Base-by-base conservation (phyloP, 2,329 filamentous ascomycete species). In the Fusarium tuaranense region DNA sequence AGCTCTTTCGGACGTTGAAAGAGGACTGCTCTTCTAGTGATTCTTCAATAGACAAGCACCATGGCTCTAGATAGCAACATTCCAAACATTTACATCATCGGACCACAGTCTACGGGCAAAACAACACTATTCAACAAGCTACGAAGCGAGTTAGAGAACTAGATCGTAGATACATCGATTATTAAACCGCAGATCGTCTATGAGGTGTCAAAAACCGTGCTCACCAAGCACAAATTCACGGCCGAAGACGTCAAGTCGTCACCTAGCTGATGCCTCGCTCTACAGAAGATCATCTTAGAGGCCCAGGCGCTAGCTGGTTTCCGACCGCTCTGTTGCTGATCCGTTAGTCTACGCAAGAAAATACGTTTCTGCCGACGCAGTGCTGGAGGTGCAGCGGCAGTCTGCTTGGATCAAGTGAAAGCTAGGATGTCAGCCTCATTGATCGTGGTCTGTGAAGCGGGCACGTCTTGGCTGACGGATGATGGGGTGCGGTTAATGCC, bases 321-420 rank as follows among this genome's bases (percentile, higher is more conserved):
- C 83, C 9, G 85, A 87, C 72, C 81, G 85, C 9, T 86, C 85
- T 2, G 83, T 83, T 2, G 65, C 85, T 3, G 84, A 86, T 65
- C 83, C 84, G 2, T 70, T 87, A n/a, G 81, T 82, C 7, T 87
- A 86, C 63, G 80, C 84, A 0, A 67, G 69, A 10, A 58, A 76
- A 36, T 82, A 82, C 60, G 80, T 81, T 2, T 78, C 81, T 1
- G 44, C 68, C 3, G 78, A 77, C 4, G 78, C 78, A 1, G 80
- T 78, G 1, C 4, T 57, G 3, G 46, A 67, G 1, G 73, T 85
- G 65, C 34, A 58, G 30, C 8, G 16, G 4, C 48, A 61, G 2
- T 3, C 44, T 9, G 51, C 48, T 10, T 85, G 83, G 83, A 25
- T 27, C 7, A 78, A 48, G 65, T 85, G n/a, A 73, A 77, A 64